A percentile compares a stretch with the other conserved stretches of the same genome.
Conservation (phyloP, 139 green algal genomes). For the Mesostigma viride region DNA sequence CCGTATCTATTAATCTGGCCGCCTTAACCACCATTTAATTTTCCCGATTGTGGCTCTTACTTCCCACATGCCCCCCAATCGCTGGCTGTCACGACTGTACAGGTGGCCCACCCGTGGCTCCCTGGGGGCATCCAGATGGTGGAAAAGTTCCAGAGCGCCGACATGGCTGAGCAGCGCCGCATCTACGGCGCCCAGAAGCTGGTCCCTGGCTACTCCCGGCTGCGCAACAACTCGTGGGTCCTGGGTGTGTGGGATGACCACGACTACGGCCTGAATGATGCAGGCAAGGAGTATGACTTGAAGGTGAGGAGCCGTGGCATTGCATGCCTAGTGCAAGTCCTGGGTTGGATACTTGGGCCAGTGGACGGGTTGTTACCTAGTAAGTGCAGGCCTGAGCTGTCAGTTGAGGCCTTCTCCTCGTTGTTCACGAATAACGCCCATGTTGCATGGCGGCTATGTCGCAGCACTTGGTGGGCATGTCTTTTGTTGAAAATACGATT, state of each 20-base stretch:
- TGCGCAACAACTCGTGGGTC: constrained; percentile 12
- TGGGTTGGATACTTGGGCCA: too few relatives aligned
- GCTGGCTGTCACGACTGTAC: background rate
- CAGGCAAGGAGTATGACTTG: constrained; percentile 23
- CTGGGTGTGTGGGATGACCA: constrained; percentile 40
- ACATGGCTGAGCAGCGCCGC: background rate
- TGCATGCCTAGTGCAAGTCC: too few relatives aligned
- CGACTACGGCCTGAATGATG: constrained; percentile 36
- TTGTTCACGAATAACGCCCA: too few relatives aligned
- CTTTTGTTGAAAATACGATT: too few relatives aligned
- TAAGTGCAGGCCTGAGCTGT: too few relatives aligned
- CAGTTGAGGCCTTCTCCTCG: too few relatives aligned
- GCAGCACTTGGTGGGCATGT: too few relatives aligned
- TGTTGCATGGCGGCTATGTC: too few relatives aligned
- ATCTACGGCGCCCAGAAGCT: constrained; percentile 3
- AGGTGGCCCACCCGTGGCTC: background rate
- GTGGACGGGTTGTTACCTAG: too few relatives aligned
- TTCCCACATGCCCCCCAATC: too few relatives aligned
- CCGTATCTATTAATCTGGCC: background rate
- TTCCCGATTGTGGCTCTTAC: too few relatives aligned
- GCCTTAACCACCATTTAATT: background rate
- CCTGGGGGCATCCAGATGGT: background rate
- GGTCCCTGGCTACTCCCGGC: background rate
- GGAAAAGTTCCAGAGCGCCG: background rate
- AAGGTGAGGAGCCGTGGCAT: too few relatives aligned